Evolutionary conservation across 2,329 filamentous ascomycete genomes (phyloP), one percentile per base, ranked within the genome.

Genomic region (Microsporum canis): DNA sequence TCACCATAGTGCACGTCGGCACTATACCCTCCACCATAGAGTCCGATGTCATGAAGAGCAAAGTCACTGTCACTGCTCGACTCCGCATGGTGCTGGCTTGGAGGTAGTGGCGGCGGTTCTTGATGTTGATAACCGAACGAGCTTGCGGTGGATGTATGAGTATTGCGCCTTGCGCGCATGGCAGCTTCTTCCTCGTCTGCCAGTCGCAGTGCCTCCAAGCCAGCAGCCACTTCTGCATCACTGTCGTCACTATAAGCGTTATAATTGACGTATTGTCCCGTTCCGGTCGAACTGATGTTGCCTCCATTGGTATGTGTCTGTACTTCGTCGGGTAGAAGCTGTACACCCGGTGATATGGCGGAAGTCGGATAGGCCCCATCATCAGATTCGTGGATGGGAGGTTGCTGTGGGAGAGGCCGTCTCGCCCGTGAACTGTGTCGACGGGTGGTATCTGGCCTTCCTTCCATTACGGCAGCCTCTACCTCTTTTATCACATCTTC

Each of bases 221-320:
- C 92, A 63, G 89, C 89, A 43, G 88, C 86, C 23, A 88, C 92
- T 72, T 96, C 92, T 0, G 88, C 85, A 70, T 97, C 92, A 69
- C 90, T 95, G 57, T 95, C 90, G 60, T 92, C 88, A 64, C 79
- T 79, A 66, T 80, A 80, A 4, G 76, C 75, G 63, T 75, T 76
- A 62, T 78, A 77, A 63, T 78, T 77, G 43, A 77, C 72, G 62
- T 76, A 75, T 58, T 78, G 71, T 60, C 76, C 75, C 1, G 73
- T 71, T 3, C 73, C 76, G 3, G 77, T 78, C 3, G 75, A 68
- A 64, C 75, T 70, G 69, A 78, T 70, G 63, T 77, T 76, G 2
- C 78, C 80, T 6, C 72, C 73, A 66, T 85, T 83, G 0, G 76
- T 75, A 61, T 79, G 76, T 0, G 72, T 74, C 41, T 77, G 76